Percentiles rank a stretch among this genome's conserved stretches.
Evolutionary conservation across 176 grass and related monocot species (phyloP).

Genomic region (Carex littledalei): DNA sequence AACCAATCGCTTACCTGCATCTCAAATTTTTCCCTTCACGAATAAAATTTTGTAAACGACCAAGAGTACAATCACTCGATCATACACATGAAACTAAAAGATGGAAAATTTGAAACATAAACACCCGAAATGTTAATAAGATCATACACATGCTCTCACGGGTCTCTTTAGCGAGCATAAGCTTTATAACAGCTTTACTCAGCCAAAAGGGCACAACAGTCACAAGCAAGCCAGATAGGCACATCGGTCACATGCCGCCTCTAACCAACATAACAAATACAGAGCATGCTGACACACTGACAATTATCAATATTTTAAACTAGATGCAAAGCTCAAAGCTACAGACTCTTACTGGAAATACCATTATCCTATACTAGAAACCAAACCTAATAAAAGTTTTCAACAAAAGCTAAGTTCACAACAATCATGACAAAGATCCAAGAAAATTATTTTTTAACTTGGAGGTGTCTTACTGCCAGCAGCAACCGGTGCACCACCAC

Average conservation of each 20-base stretch:
- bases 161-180: neutral
- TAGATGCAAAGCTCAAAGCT: conserved; percentile 4
- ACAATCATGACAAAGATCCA: conserved; percentile 2
- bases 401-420: conserved; percentile 19
- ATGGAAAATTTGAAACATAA: neutral
- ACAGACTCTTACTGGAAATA: neutral
- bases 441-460: conserved; percentile 21
- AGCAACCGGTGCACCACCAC: conserved; percentile 31
- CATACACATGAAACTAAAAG: neutral
- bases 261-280: neutral
- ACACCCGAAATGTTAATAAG: neutral
- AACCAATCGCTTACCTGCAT: neutral
- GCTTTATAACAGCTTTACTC: no score
- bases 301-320: neutral
- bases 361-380: conserved; percentile 20
- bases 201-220: neutral
- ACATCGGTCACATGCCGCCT: neutral
- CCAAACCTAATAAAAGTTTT: neutral
- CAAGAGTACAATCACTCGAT: neutral
- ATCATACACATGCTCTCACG: neutral
- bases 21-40: neutral
- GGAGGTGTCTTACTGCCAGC: conserved; percentile 36
- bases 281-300: neutral
- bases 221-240: neutral
- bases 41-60: neutral